These are phyloP conservation scores for Bertia moriformis DNA, from an alignment of 2,329 filamentous ascomycete species.

Conservation along the genomic window DNA sequence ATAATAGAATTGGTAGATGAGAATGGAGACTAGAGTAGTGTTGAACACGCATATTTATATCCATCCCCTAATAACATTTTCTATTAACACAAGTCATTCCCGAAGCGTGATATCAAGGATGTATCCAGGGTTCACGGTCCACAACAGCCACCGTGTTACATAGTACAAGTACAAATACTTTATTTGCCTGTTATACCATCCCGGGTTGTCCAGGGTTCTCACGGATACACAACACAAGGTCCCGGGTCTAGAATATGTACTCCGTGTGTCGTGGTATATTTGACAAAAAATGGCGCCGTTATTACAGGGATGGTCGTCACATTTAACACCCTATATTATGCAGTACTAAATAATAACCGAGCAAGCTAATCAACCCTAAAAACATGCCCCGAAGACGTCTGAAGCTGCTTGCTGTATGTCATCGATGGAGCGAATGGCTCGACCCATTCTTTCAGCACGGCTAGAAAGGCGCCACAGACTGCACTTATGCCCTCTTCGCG, in stretches of 20 bases:
- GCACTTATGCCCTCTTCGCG: conserved; percentile 16
- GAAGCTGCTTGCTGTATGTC: conserved; percentile 15
- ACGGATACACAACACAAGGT: not conserved
- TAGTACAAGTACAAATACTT: no score
- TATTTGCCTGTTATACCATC: not conserved
- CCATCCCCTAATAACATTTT: no score
- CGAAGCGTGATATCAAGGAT: no score
- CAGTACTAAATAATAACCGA: conserved; percentile 1
- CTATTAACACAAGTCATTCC: no score
- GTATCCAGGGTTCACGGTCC: no score
- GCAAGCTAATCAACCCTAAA: conserved; percentile 11
- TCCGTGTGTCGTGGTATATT: not conserved
- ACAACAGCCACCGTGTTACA: no score
- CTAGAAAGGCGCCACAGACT: conserved; percentile 18
- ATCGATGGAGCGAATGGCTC: conserved; percentile 18
- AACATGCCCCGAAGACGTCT: conserved; percentile 20
- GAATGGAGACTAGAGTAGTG: no score
- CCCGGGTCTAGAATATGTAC: not conserved
- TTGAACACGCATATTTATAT: no score
- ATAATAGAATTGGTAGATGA: no score
- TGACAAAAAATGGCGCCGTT: not conserved
- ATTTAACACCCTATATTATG: not conserved
- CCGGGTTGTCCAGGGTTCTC: not conserved
- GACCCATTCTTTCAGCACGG: conserved; percentile 21
- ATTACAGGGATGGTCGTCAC: not conserved